Percentiles rank a stretch among this genome's conserved stretches.
phyloP scores from a whole-genome alignment of 768 basidiomycete genomes.

The Mycena haematopus region DNA sequence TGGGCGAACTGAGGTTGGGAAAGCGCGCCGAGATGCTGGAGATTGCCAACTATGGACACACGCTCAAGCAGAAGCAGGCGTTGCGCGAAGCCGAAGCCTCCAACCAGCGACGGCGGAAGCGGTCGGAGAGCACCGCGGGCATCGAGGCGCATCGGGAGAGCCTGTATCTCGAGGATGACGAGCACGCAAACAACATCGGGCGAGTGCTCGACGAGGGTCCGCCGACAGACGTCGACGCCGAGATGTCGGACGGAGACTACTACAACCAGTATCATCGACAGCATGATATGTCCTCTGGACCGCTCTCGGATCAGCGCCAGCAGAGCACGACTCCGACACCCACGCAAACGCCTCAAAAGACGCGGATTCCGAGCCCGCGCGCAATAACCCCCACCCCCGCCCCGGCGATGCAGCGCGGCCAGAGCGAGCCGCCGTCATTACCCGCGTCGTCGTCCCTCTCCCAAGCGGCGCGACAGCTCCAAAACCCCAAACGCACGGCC shows the following conservation, averaged over 20 bases:
- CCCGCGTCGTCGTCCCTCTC: slow-evolving; percentile 42
- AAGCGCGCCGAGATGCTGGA: slow-evolving; percentile 84
- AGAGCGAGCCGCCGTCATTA: slow-evolving; percentile 45
- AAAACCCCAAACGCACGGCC: slow-evolving; percentile 35
- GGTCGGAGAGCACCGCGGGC: slow-evolving; percentile 72
- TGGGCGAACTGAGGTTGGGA: slow-evolving; percentile 81
- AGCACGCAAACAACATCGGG: slow-evolving; percentile 44
- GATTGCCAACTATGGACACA: slow-evolving; percentile 85
- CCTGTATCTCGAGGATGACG: slow-evolving; percentile 70
- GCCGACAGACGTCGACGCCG: slow-evolving; percentile 75
- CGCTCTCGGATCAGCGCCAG: slow-evolving; percentile 8
- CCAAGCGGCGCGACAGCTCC: slow-evolving; percentile 38
- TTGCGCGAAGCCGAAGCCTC: slow-evolving; percentile 33
- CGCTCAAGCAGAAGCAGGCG: slow-evolving; percentile 43
- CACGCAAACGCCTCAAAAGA: slow-evolving; percentile 32
- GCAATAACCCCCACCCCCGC: slow-evolving; percentile 11
- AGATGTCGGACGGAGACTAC: slow-evolving; percentile 52
- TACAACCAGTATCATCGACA: slow-evolving; percentile 37
- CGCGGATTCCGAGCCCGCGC: slow-evolving; percentile 31
- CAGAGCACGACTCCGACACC: slow-evolving; percentile 36
- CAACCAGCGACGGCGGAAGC: slow-evolving; percentile 48
- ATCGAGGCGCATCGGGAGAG: slow-evolving; percentile 51
- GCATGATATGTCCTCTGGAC: slow-evolving; percentile 19
- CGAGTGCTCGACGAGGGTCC: slow-evolving; percentile 80
- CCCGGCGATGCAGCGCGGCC: slow-evolving; percentile 40